Conservation (phyloP, 2,329 filamentous ascomycete species). For the Phyllosticta capitalensis region DNA sequence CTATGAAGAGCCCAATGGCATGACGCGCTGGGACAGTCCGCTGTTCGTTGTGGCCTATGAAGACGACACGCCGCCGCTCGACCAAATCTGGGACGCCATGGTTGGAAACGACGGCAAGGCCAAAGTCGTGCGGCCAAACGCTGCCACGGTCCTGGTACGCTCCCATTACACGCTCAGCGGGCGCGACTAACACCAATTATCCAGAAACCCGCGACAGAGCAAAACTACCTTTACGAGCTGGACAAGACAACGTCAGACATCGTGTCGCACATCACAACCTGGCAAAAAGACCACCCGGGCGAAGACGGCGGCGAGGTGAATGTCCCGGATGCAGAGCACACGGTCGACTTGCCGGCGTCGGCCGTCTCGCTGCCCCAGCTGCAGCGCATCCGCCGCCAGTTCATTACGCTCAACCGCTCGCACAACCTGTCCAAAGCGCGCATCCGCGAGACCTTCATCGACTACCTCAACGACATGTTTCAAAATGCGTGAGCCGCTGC, state of each 20-base stretch:
- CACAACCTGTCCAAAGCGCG: slow-evolving; percentile 37
- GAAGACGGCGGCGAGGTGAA: slow-evolving; percentile 52
- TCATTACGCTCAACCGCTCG: slow-evolving; percentile 65
- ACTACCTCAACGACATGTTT: slow-evolving; percentile 30
- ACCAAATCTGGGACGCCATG: slow-evolving; percentile 66
- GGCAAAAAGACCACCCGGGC: slow-evolving; percentile 53
- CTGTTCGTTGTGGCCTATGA: slow-evolving; percentile 72
- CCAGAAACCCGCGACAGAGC: slow-evolving; percentile 49
- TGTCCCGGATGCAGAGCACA: slow-evolving; percentile 44
- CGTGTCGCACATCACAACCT: slow-evolving; percentile 58
- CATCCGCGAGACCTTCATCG: slow-evolving; percentile 29
- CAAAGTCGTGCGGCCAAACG: slow-evolving; percentile 62
- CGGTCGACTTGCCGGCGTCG: slow-evolving; percentile 56
- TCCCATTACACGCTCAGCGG: neutral
- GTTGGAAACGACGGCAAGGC: slow-evolving; percentile 50
- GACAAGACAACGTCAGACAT: slow-evolving; percentile 72
- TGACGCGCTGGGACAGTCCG: slow-evolving; percentile 77
- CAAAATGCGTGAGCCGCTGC: slow-evolving; percentile 10
- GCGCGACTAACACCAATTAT: slow-evolving; percentile 1
- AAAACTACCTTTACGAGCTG: slow-evolving; percentile 70
- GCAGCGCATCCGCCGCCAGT: slow-evolving; percentile 68
- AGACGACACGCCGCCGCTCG: slow-evolving; percentile 58
- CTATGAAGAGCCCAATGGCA: slow-evolving; percentile 78
- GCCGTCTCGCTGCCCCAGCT: slow-evolving; percentile 63
- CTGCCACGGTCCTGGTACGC: slow-evolving; percentile 56